Evolutionary conservation across 1,284 basidiomycete species (phyloP).

Genomic region (Tremellales sp.): DNA sequence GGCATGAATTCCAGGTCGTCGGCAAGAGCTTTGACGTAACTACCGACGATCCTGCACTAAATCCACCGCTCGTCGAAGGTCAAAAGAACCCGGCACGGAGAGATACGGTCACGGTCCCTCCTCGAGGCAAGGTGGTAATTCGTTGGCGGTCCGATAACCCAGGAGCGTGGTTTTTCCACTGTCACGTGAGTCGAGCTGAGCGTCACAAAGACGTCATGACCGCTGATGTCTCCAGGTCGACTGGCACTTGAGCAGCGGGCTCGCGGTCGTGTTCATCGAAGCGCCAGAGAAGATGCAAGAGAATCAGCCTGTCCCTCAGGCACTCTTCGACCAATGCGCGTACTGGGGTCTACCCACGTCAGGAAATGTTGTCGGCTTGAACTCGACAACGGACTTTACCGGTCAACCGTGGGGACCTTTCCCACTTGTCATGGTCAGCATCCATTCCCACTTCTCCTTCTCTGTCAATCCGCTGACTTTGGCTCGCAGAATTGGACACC

Average conservation of each 20-base stretch:
- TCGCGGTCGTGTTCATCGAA: slow-evolving; percentile 49
- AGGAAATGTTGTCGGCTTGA: slow-evolving; percentile 60
- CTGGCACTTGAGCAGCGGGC: slow-evolving; percentile 47
- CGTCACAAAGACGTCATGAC: too few relatives aligned
- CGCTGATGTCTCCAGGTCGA: slow-evolving; percentile 28
- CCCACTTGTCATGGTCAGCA: slow-evolving; percentile 52
- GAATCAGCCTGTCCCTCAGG: slow-evolving; percentile 31
- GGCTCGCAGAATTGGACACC: slow-evolving; percentile 63
- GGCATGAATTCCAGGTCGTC: slow-evolving; percentile 76
- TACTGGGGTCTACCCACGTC: slow-evolving; percentile 57
- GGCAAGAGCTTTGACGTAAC: slow-evolving; percentile 67
- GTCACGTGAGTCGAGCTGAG: slow-evolving; percentile 35
- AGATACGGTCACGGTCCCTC: slow-evolving; percentile 56
- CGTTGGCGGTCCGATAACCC: slow-evolving; percentile 54
- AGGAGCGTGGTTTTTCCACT: slow-evolving; percentile 53
- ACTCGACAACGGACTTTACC: slow-evolving; percentile 44
- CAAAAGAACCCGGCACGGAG: slow-evolving; percentile 80
- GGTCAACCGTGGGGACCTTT: slow-evolving; percentile 64
- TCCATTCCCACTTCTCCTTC: not conserved
- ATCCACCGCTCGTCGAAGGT: slow-evolving; percentile 71
- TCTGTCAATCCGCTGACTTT: not conserved
- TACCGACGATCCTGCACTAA: slow-evolving; percentile 69
- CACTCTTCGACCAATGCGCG: slow-evolving; percentile 63
- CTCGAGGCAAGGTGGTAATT: slow-evolving; percentile 47
- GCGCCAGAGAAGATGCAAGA: slow-evolving; percentile 45